A percentile compares a stretch with the other conserved stretches of the same genome.
Conservation (phyloP, 805 yeast genomes). For the Jamesozyma piceae region DNA sequence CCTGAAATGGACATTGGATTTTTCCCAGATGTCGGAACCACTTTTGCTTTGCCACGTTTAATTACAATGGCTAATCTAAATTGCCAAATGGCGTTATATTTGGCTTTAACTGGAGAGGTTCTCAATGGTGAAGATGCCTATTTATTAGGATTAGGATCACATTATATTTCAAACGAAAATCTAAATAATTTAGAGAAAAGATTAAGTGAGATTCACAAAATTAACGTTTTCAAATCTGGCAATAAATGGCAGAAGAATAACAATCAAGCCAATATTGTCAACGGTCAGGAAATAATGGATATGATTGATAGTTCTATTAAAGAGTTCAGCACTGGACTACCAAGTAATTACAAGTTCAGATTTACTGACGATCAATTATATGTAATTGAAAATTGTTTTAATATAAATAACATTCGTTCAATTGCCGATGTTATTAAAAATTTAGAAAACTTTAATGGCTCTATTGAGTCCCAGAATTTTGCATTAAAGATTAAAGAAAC, state of each 20-base stretch:
- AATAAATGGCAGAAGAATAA: background rate
- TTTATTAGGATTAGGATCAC: slow-evolving; percentile 80
- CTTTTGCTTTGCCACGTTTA: slow-evolving; percentile 76
- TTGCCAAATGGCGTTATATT: slow-evolving; percentile 73
- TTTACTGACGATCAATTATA: slow-evolving; percentile 46
- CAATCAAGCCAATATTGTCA: background rate
- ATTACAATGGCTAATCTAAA: slow-evolving; percentile 36
- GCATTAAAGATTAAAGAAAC: slow-evolving; percentile 49
- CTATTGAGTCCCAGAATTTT: slow-evolving; percentile 51
- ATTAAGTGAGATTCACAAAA: slow-evolving; percentile 47
- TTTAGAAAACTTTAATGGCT: slow-evolving; percentile 41
- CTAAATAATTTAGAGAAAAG: slow-evolving; percentile 54
- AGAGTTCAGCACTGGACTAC: slow-evolving; percentile 61
- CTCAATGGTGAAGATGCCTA: slow-evolving; percentile 74
- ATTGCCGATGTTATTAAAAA: slow-evolving; percentile 46
- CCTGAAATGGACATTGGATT: slow-evolving; percentile 97
- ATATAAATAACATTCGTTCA: slow-evolving; percentile 34
- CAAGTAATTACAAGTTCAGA: slow-evolving; percentile 52
- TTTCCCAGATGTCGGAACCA: slow-evolving; percentile 91
- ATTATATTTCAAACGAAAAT: slow-evolving; percentile 64
- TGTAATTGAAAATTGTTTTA: slow-evolving; percentile 62
- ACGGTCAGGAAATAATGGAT: slow-evolving; percentile 15
- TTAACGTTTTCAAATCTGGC: slow-evolving; percentile 2
- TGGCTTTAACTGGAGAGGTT: slow-evolving; percentile 79
- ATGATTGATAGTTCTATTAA: slow-evolving; percentile 66